These are phyloP conservation scores for Avena eriantha DNA, from an alignment of 176 grass and related monocot species.

Conservation along the genomic window DNA sequence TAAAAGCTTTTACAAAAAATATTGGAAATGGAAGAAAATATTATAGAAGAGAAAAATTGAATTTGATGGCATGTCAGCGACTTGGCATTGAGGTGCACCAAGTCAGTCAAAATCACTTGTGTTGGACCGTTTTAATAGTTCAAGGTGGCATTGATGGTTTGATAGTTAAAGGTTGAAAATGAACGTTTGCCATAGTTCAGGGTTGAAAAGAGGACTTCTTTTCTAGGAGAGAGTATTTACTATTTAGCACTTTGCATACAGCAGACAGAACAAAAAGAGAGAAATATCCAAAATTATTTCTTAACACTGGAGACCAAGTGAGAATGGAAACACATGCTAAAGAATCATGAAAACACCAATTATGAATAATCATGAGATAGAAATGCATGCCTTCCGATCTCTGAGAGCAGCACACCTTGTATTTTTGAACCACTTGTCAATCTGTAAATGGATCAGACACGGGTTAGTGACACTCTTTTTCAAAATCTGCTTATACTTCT, in stretches of 20 bases:
- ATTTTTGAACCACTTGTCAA: slow-evolving; percentile 99
- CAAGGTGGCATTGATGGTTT: neutral
- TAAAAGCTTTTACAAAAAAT: neutral
- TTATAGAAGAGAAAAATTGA: neutral
- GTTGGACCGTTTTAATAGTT: neutral
- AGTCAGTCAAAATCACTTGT: neutral
- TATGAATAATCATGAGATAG: slow-evolving; percentile 46
- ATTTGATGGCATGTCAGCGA: neutral
- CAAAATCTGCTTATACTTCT: slow-evolving; percentile 1
- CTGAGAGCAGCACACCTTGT: slow-evolving; percentile 87
- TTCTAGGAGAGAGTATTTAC: neutral
- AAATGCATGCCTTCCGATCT: slow-evolving; percentile 72
- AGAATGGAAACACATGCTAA: slow-evolving; percentile 12
- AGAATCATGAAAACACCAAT: slow-evolving; percentile 21
- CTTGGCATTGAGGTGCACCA: slow-evolving; percentile 1
- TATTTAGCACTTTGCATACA: neutral
- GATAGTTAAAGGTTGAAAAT: neutral
- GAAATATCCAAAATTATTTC: neutral
- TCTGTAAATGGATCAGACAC: slow-evolving; percentile 58
- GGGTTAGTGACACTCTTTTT: neutral
- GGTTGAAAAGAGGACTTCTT: neutral
- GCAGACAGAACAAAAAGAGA: slow-evolving; percentile 19
- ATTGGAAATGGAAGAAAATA: neutral
- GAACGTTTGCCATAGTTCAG: slow-evolving; percentile 17
- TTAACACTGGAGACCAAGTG: slow-evolving; percentile 4